Evolutionary conservation across 805 yeast genomes (phyloP), one percentile per base, ranked within the genome.

Genomic region (Pichia cephalocereana): DNA sequence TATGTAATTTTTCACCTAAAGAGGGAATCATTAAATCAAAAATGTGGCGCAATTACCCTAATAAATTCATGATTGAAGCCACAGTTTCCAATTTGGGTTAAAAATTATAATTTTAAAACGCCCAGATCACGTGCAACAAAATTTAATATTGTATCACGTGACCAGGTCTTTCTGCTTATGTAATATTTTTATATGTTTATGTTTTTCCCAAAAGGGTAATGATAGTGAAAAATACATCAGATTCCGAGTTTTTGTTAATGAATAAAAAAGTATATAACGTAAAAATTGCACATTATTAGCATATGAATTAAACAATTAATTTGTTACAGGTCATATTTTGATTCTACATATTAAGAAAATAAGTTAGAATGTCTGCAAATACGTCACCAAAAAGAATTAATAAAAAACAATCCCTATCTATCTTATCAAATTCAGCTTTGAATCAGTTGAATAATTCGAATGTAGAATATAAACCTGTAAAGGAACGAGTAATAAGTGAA

Each of bases 401-500:
- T 12, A 63, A 62, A 44, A 66, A 64, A 41, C 66, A 60, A 43
- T 66, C 70, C 4, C 47, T 66, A n/a, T 63, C 68, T 6, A 63
- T 65, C 12, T 49, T 66, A 12, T 60, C 67, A 0, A 59, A 63
- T 1, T 57, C 66, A 11, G 38, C 52, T 1, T 11, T 60, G 15
- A 63, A 62, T 43, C 57, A 53, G 40, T 43, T 61, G 26, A 57
- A 54, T 43, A 55, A 53, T 41, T 19, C 17, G 6, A 42, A 39
- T 17, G 30, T 44, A 7, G 27, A 34, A 14, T 34, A 44, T 4
- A 64, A 58, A 36, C 67, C 68, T 9, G 49, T 58, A 2, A 67
- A 59, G 38, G 70, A 70, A 47, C 59, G 80, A 49, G 57, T 75
- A 12, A 63, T 73, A 14, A 74, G 80, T 53, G 76, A 72, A 51